Percentiles rank a stretch among this genome's conserved stretches.
phyloP scores from a whole-genome alignment of 352 stramenopile genomes.

The Pelagophyceae sp. region DNA sequence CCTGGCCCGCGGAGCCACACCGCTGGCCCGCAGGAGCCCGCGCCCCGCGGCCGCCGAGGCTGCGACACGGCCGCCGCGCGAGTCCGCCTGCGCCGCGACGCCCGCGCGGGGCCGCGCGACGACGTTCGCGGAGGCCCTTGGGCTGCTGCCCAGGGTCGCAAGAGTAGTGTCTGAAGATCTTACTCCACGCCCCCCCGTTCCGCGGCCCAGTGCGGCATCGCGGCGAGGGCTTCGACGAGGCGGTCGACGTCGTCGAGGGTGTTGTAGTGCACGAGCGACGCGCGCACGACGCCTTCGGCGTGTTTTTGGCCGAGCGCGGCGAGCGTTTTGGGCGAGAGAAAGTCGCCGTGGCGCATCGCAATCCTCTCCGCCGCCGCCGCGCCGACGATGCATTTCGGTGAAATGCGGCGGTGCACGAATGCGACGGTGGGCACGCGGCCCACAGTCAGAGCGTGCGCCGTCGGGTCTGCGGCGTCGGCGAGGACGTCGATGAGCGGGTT shows the following conservation, averaged over 20 bases:
- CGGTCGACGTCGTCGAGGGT: slow-evolving; percentile 40
- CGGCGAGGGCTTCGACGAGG: slow-evolving; percentile 24
- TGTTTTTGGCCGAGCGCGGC: background rate
- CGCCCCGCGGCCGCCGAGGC: too few relatives aligned
- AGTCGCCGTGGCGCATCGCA: background rate
- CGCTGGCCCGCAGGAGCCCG: too few relatives aligned
- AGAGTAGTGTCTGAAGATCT: too few relatives aligned
- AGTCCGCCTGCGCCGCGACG: too few relatives aligned
- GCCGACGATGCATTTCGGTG: background rate
- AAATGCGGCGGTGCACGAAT: background rate
- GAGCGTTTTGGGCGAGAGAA: background rate
- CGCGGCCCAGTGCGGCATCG: background rate
- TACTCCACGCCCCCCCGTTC: too few relatives aligned
- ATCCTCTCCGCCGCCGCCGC: background rate
- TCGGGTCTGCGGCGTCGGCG: background rate
- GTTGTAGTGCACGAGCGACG: slow-evolving; percentile 56
- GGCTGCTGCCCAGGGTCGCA: too few relatives aligned
- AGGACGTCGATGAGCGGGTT: background rate
- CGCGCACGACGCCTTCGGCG: slow-evolving; percentile 33
- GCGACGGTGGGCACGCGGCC: background rate
- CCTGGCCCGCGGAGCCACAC: too few relatives aligned
- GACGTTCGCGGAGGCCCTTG: too few relatives aligned
- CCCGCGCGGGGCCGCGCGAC: too few relatives aligned
- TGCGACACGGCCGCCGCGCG: too few relatives aligned
- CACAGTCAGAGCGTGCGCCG: too few relatives aligned